Evolutionary conservation across 2,329 filamentous ascomycete genomes (phyloP).

Genomic region (Daldinia sp.): DNA sequence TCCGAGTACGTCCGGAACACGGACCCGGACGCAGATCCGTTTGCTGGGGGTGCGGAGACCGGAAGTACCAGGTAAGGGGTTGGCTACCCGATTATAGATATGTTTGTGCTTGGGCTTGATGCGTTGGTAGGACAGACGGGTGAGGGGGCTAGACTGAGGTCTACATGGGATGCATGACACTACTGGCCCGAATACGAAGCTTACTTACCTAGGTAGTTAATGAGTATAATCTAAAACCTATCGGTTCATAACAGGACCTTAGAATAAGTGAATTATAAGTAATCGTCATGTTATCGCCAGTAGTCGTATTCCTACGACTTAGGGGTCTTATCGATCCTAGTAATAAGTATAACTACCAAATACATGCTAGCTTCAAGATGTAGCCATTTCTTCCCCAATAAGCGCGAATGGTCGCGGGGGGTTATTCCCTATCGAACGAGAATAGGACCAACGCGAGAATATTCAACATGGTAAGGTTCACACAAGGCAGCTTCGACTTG

Average conservation of each 20-base stretch:
- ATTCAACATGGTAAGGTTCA: too few species aligned
- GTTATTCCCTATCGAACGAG: too few species aligned
- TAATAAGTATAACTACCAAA: too few species aligned
- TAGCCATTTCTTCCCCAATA: too few species aligned
- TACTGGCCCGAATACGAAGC: background rate
- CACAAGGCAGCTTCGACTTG: too few species aligned
- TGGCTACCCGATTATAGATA: background rate
- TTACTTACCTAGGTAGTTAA: background rate
- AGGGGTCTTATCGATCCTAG: too few species aligned
- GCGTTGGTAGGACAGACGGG: background rate
- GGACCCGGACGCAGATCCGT: conserved; percentile 62
- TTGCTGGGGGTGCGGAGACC: conserved; percentile 40
- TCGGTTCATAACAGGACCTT: too few species aligned
- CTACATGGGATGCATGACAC: background rate
- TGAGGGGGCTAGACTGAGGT: background rate
- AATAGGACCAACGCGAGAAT: too few species aligned
- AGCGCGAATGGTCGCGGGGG: too few species aligned
- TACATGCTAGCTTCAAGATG: too few species aligned
- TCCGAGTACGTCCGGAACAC: conserved; percentile 67
- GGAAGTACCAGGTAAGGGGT: conserved; percentile 7
- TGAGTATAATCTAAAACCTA: background rate
- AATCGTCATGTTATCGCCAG: too few species aligned
- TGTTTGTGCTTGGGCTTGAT: background rate
- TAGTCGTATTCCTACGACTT: too few species aligned
- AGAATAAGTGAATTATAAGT: background rate